Evolutionary conservation across 2,329 filamentous ascomycete genomes (phyloP), one percentile per base, ranked within the genome.

Genomic region (Xylaria sp.): DNA sequence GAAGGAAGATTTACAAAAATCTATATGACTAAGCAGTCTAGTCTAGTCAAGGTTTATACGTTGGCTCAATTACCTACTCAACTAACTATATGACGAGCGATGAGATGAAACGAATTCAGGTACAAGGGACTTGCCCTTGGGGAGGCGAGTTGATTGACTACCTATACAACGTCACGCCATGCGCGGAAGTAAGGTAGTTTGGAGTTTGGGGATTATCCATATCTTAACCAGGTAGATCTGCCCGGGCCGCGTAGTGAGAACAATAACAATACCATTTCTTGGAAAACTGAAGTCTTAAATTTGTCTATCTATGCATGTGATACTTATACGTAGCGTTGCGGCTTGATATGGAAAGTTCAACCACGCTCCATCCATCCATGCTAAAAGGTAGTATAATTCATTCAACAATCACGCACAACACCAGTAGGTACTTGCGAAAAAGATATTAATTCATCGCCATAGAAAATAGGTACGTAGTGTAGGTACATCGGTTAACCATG

Each of bases 31-130:
- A 10, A 20, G n/a, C n/a, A n/a, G 28, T 39, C 18, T 8, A 7
- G 46, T 30, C 15, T n/a, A 15, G 46, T 50, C 9, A 7, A n/a
- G 43, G 43, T 23, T 39, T 8, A 25, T 12, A 57, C n/a, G 18
- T 61, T 25, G 28, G 64, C 50, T 41, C 50, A 56, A n/a, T n/a
- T n/a, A n/a, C n/a, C 34, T 23, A 13, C 52, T n/a, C 32, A 23
- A 36, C 25, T 25, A 9, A 12, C 34, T 10, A 56, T 18, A 66
- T 57, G 46, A 63, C 64, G 64, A 66, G 63, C 61, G 45, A 63
- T 39, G 55, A 66, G 36, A 45, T 48, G 20, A 32, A 62, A 53
- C 9, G 30, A 53, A 50, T 34, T 9, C 8, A 36, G 36, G 13
- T 23, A 53, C 3, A 53, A 4, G 23, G n/a, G 30, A 53, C 12